Conservation (phyloP, 2,329 filamentous ascomycete species). For the Colletotrichum sp. region DNA sequence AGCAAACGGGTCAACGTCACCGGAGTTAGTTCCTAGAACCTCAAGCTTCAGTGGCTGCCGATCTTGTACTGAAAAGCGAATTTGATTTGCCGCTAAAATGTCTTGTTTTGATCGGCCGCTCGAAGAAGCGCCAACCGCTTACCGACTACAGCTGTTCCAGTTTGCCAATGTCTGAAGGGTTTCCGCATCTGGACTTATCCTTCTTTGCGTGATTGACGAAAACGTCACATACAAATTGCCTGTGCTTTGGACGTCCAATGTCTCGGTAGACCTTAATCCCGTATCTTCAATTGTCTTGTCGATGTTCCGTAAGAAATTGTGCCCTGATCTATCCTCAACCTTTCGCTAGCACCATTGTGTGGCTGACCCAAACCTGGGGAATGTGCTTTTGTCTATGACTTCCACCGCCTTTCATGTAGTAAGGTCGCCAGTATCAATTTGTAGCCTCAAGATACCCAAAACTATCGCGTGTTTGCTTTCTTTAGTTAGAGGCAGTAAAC, state of each 20-base stretch:
- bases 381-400: neutral
- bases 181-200: neutral
- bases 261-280: neutral
- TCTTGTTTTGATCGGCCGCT: neutral
- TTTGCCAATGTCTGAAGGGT: neutral
- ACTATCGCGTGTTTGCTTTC: neutral
- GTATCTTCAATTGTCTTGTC: neutral
- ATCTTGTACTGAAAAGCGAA: neutral
- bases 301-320: neutral
- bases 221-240: neutral
- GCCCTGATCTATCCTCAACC: neutral
- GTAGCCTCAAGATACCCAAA: neutral
- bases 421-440: neutral
- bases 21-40: neutral
- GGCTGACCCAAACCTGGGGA: neutral
- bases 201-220: neutral
- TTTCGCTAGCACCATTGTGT: neutral
- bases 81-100: neutral
- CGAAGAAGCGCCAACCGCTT: neutral
- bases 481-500: neutral
- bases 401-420: neutral
- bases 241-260: neutral
- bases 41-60: neutral
- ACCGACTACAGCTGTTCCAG: neutral
- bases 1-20: neutral